phyloP scores from a whole-genome alignment of 2,329 filamentous ascomycete species.

The Colletotrichum noveboracense region DNA sequence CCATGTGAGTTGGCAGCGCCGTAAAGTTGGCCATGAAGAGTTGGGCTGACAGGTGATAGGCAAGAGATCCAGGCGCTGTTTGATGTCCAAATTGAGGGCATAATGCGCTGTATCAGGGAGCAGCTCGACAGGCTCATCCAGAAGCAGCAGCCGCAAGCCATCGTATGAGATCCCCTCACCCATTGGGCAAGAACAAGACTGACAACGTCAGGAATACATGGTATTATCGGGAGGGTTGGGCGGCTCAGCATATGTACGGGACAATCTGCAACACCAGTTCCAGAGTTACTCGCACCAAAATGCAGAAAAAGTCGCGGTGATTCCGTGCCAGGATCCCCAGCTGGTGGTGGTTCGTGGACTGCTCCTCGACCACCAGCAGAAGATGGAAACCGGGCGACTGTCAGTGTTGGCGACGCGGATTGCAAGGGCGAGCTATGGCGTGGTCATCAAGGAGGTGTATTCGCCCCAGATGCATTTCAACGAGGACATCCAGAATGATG shows the following conservation, averaged over 20 bases:
- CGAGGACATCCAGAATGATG: slow-evolving; percentile 39
- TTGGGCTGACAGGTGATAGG: neutral
- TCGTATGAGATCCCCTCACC: slow-evolving; percentile 30
- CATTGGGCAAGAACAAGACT: slow-evolving; percentile 7
- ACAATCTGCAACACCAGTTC: slow-evolving; percentile 43
- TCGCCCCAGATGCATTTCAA: slow-evolving; percentile 38
- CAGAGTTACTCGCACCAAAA: slow-evolving; percentile 36
- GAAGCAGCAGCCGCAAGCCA: slow-evolving; percentile 34
- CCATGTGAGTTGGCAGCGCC: slow-evolving; percentile 32
- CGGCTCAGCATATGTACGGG: slow-evolving; percentile 51
- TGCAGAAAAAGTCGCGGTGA: slow-evolving; percentile 39
- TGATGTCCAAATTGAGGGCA: slow-evolving; percentile 39
- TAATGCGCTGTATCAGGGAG: slow-evolving; percentile 41
- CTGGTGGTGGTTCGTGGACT: slow-evolving; percentile 60
- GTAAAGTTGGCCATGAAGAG: neutral
- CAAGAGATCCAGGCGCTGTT: neutral
- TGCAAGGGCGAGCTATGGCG: slow-evolving; percentile 48
- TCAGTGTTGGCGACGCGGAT: slow-evolving; percentile 48
- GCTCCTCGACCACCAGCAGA: slow-evolving; percentile 55
- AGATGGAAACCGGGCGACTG: slow-evolving; percentile 41
- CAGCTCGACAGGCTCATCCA: slow-evolving; percentile 44
- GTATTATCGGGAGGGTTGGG: slow-evolving; percentile 51
- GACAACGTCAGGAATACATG: slow-evolving; percentile 38
- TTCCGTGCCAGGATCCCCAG: slow-evolving; percentile 55
- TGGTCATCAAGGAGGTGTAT: slow-evolving; percentile 42